A percentile compares a stretch with the other conserved stretches of the same genome.
Evolutionary conservation across 2,329 filamentous ascomycete species (phyloP).

Genomic region (Chaetomium sp.): DNA sequence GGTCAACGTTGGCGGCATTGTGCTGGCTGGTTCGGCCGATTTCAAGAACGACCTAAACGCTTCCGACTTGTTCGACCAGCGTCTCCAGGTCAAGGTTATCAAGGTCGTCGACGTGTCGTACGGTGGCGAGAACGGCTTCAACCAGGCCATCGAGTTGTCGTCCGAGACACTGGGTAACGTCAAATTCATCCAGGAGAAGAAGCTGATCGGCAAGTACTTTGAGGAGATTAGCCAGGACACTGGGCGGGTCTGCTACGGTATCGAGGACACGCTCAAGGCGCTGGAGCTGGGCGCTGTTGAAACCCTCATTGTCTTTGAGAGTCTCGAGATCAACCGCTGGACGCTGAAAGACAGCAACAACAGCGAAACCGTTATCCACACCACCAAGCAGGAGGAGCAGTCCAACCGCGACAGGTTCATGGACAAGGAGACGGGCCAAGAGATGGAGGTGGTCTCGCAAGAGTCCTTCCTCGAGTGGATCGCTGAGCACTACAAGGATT

Average conservation of each 20-base stretch:
- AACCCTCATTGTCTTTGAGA: conserved; percentile 94
- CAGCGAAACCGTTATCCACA: conserved; percentile 75
- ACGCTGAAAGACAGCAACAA: conserved; percentile 78
- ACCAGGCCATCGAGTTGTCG: conserved; percentile 96
- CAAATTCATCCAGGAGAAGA: conserved; percentile 99
- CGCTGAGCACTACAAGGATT: conserved; percentile 97
- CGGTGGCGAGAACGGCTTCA: conserved; percentile 98
- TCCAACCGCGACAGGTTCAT: conserved; percentile 80
- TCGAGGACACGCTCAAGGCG: conserved; percentile 96
- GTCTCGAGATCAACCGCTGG: conserved; percentile 93
- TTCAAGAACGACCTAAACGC: conserved; percentile 99
- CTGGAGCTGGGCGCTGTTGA: conserved; percentile 94
- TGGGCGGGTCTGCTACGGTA: conserved; percentile 95
- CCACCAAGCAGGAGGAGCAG: conserved; percentile 80
- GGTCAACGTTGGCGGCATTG: conserved; percentile 93
- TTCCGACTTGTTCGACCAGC: conserved; percentile 94
- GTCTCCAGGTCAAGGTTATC: conserved; percentile 92
- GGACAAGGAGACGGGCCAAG: conserved; percentile 92
- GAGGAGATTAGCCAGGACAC: conserved; percentile 98
- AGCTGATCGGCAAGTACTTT: conserved; percentile 98
- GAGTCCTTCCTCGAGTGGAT: conserved; percentile 99
- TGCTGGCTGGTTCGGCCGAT: conserved; percentile 94
- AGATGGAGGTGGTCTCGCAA: conserved; percentile 92
- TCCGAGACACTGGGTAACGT: conserved; percentile 96
- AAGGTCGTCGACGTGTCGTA: conserved; percentile 99